Base-by-base conservation (phyloP, 2,329 filamentous ascomycete genomes). In the Cercospora beticola region DNA sequence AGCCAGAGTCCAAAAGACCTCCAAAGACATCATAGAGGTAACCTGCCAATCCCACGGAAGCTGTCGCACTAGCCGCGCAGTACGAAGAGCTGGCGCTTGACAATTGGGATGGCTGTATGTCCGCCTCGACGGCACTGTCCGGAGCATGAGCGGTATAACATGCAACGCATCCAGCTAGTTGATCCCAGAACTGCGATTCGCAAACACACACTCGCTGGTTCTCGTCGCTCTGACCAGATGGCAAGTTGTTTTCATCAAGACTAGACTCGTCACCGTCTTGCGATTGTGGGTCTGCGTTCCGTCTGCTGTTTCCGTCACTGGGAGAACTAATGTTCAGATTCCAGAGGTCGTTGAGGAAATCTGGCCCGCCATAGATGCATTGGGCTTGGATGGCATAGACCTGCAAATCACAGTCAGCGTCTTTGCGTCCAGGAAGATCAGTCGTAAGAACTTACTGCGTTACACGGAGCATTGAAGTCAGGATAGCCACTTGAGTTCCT, bases 151-250 rank as follows among this genome's bases (percentile, higher is more conserved):
- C 70, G 2, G 66, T 61, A 60, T 70, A 74, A 68, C 75, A 76
- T 16, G 70, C 69, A 6, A 62, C 40, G 65, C 75, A 76, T n/a
- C 72, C 75, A 3, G 23, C 21, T 10, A 66, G 49, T n/a, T 65
- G 62, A 33, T 68, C 65, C 67, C 71, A 74, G 64, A 74, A 76
- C 31, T 75, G 73, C 16, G 68, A 71, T 56, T 75, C 64, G 71
- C 76, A 77, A 58, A 76, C 46, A 60, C 75, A 77, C 23, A 69
- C 65, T 18, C 73, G 71, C 56, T 76, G 74, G n/a, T 71, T 74
- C n/a, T 67, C 68, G 68, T 71, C 70, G 26, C 65, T 66, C n/a
- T 71, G 71, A 52, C 33, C 52, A 9, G 65, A 14, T 6, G 64
- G 62, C n/a, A 5, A 58, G n/a, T 10, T 9, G 43, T 64, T 30